Conservation (phyloP, 164 flowering plant genomes). For the Tetracentron sinense region DNA sequence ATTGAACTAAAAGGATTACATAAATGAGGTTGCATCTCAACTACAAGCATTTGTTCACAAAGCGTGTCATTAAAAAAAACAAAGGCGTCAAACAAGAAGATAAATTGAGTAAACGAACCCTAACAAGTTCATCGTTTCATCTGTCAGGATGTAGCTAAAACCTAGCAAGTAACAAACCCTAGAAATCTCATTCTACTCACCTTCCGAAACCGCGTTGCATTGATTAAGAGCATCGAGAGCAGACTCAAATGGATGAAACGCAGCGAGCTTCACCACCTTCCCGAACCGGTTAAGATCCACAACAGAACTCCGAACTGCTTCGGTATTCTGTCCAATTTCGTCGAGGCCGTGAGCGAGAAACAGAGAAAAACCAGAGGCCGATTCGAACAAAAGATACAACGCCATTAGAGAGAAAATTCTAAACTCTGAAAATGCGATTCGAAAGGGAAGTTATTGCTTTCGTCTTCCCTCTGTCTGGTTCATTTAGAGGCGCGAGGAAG, state of each 20-base stretch:
- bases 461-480: too few relatives aligned
- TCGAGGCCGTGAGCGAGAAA: conserved; percentile 75
- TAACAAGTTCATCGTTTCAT: background rate
- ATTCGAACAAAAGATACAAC: conserved; percentile 60
- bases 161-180: background rate
- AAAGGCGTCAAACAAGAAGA: background rate
- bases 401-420: conserved; percentile 32
- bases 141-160: background rate
- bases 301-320: conserved; percentile 74
- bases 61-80: background rate
- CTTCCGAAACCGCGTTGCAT: conserved; percentile 87
- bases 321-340: conserved; percentile 85
- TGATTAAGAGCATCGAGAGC: conserved; percentile 93
- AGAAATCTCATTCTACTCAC: conserved; percentile 17
- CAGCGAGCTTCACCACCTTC: conserved; percentile 72
- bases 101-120: background rate
- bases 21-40: background rate
- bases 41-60: background rate
- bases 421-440: background rate
- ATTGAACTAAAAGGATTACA: background rate
- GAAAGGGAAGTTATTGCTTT: background rate
- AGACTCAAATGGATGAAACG: conserved; percentile 74
- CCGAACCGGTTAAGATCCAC: conserved; percentile 79
- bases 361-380: conserved; percentile 68
- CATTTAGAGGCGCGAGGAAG: too few relatives aligned